phyloP scores from a whole-genome alignment of 768 basidiomycete species.

The Hygrophorus russula region DNA sequence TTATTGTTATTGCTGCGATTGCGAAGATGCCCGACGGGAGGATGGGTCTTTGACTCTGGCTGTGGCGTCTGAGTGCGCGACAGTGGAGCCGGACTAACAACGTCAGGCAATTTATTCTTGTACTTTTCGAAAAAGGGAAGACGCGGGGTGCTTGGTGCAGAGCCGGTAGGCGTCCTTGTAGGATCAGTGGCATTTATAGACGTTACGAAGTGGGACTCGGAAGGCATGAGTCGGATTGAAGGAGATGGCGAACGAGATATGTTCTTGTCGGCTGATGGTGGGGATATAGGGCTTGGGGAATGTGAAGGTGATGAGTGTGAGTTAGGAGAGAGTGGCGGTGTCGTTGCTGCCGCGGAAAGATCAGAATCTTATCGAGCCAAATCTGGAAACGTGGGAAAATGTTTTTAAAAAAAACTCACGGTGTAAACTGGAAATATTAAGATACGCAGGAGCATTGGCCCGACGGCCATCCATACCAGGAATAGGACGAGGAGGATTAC shows the following conservation, averaged over 20 bases:
- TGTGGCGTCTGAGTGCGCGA: slow-evolving; percentile 1
- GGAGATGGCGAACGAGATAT: slow-evolving; percentile 17
- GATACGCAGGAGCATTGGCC: slow-evolving; percentile 27
- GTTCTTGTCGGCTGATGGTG: slow-evolving; percentile 19
- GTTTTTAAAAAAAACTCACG: slow-evolving; percentile 3
- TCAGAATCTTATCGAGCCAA: not conserved
- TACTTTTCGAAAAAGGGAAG: slow-evolving; percentile 52
- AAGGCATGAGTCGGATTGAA: slow-evolving; percentile 7
- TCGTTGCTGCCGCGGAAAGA: slow-evolving; percentile 17
- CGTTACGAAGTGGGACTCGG: slow-evolving; percentile 6
- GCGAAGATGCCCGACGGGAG: slow-evolving; percentile 1
- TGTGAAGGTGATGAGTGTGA: slow-evolving; percentile 28
- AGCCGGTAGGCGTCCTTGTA: slow-evolving; percentile 9
- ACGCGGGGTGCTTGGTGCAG: slow-evolving; percentile 13
- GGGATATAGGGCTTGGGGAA: slow-evolving; percentile 31
- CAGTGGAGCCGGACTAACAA: slow-evolving; percentile 9
- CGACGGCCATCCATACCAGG: slow-evolving; percentile 12
- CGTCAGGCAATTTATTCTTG: slow-evolving; percentile 25
- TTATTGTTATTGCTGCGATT: not conserved
- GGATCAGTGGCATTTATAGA: not conserved
- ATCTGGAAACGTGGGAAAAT: slow-evolving; percentile 3
- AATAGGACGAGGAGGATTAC: slow-evolving; percentile 11
- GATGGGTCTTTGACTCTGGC: slow-evolving; percentile 8
- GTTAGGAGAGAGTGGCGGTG: slow-evolving; percentile 37
- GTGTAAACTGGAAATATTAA: slow-evolving; percentile 31